Percentiles rank a stretch among this genome's conserved stretches.
Conservation (phyloP, 2,329 filamentous ascomycete genomes). For the Hymenoscyphus fraxineus region DNA sequence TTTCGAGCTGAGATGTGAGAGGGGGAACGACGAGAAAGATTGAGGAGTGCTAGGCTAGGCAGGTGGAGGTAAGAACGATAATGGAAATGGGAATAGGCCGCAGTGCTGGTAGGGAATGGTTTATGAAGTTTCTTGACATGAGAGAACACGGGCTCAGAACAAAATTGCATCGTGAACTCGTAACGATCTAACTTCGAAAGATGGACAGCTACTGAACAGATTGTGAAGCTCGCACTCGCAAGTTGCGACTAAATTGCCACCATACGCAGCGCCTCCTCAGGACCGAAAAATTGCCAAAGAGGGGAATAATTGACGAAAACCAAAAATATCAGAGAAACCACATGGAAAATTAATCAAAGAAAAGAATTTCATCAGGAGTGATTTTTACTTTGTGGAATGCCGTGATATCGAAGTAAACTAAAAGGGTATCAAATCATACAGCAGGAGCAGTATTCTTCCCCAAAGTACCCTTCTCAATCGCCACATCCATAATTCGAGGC, state of each 20-base stretch:
- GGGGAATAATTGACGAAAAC: neutral
- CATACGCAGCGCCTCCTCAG: neutral
- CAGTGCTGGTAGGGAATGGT: no score
- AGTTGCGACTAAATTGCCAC: neutral
- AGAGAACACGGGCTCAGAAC: no score
- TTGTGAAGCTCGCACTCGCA: neutral
- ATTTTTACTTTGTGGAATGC: neutral
- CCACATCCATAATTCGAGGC: constrained; percentile 81
- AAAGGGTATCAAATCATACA: constrained; percentile 1
- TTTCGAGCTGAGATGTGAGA: no score
- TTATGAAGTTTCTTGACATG: no score
- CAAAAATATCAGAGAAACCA: neutral
- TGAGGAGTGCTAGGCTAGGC: no score
- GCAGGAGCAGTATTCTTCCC: constrained; percentile 25
- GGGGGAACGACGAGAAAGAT: no score
- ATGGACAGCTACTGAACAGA: neutral
- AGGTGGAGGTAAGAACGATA: no score
- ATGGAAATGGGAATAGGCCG: no score
- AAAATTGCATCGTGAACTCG: no score
- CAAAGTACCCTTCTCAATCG: constrained; percentile 59
- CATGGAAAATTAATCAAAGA: neutral
- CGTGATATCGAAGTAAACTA: neutral
- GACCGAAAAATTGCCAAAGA: neutral
- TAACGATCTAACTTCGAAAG: neutral
- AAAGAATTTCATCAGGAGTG: neutral